Conservation (phyloP, 2,329 filamentous ascomycete genomes). For the Tolypocladium amazonense region DNA sequence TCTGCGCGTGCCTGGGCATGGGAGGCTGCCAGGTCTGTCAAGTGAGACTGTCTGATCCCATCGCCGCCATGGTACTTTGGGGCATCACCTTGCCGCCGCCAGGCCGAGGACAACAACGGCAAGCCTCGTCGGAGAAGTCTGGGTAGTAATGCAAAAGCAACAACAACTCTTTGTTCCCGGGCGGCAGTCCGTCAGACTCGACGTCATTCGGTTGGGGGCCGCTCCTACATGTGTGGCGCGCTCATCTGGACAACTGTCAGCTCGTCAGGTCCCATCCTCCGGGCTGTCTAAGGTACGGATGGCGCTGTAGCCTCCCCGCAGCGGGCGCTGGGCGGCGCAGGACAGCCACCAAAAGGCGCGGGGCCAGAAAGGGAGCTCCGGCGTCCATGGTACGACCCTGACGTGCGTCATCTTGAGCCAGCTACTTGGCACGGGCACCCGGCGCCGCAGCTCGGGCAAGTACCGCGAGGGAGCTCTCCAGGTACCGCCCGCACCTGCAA, state of each 20-base stretch:
- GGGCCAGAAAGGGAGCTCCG: background rate
- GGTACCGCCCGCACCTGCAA: conserved; percentile 12
- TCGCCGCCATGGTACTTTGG: background rate
- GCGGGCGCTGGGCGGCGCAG: background rate
- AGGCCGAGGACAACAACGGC: background rate
- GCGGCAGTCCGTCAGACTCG: background rate
- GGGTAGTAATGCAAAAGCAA: background rate
- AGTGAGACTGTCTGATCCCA: background rate
- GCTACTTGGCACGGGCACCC: background rate
- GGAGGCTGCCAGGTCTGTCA: background rate
- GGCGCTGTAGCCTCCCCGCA: background rate
- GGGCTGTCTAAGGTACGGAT: background rate
- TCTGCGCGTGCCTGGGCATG: background rate
- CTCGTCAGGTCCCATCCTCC: too few species aligned
- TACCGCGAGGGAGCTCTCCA: background rate
- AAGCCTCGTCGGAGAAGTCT: background rate
- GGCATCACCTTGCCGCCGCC: background rate
- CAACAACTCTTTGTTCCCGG: background rate
- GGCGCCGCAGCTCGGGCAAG: background rate
- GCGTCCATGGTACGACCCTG: background rate
- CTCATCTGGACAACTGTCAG: background rate
- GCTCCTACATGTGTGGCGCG: background rate
- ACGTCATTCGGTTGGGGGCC: background rate
- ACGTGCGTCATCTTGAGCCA: background rate
- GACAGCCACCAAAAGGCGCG: background rate